Evolutionary conservation across 495 filamentous ascomycete genomes (phyloP).

Genomic region (Friedmanniomyces simplex): DNA sequence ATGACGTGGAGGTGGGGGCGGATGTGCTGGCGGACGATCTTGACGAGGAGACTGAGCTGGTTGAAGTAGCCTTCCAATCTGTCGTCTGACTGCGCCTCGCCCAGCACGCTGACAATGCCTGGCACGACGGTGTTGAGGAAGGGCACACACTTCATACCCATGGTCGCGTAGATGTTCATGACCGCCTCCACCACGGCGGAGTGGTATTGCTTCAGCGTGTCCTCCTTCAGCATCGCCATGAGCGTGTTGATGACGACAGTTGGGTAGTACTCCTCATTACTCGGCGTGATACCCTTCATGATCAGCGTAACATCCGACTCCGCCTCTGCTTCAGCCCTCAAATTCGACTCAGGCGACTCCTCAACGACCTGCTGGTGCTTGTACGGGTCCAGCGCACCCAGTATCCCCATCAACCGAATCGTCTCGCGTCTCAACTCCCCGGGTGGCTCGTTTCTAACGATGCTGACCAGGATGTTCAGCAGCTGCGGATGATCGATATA

Average conservation of each 20-base stretch:
- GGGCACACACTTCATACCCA: conserved; percentile 88
- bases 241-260: conserved; percentile 95
- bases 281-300: conserved; percentile 94
- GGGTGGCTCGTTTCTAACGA: conserved; percentile 81
- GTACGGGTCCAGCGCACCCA: conserved; percentile 94
- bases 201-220: conserved; percentile 77
- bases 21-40: conserved; percentile 93
- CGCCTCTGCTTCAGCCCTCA: conserved; percentile 50
- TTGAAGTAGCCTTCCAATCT: conserved; percentile 93
- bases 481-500: conserved; percentile 91
- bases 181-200: conserved; percentile 95
- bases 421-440: conserved; percentile 81
- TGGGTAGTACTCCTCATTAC: conserved; percentile 95
- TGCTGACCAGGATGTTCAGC: conserved; percentile 80
- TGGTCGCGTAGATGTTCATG: conserved; percentile 94
- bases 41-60: conserved; percentile 82
- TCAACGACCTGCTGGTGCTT: conserved; percentile 57
- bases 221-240: conserved; percentile 80
- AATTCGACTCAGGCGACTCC: conserved; percentile 51
- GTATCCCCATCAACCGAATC: conserved; percentile 87
- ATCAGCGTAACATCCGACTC: conserved; percentile 93
- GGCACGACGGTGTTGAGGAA: conserved; percentile 90
- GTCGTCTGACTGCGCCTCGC: conserved; percentile 51
- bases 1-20: conserved; percentile 76
- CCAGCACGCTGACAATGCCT: conserved; percentile 79